These are phyloP conservation scores for Arthroderma sp. DNA, from an alignment of 2,329 filamentous ascomycete species.

Conservation along the genomic window DNA sequence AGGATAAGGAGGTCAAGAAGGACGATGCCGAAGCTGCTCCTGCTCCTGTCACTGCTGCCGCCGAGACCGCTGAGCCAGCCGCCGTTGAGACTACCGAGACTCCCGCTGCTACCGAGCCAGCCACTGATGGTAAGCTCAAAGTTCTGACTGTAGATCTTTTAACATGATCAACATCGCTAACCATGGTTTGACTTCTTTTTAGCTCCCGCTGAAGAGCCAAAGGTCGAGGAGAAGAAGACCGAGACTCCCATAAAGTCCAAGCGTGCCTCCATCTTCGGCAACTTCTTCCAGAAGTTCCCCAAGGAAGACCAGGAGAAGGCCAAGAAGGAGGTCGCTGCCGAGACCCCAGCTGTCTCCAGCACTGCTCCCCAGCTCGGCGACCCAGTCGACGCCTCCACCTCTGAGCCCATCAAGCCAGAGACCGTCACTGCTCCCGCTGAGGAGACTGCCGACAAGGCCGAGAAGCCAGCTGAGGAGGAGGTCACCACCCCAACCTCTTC, in stretches of 20 bases:
- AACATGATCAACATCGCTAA: no score
- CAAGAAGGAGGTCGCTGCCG: conserved; percentile 39
- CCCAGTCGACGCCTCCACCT: conserved; percentile 29
- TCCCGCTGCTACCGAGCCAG: conserved; percentile 30
- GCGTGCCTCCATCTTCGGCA: conserved; percentile 74
- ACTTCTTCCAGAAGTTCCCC: conserved; percentile 58
- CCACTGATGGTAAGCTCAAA: conserved; percentile 21
- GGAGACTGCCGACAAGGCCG: conserved; percentile 20
- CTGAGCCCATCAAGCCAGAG: conserved; percentile 32
- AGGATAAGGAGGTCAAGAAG: conserved; percentile 23
- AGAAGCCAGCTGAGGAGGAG: conserved; percentile 16
- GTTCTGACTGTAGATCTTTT: no score
- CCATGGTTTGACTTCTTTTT: conserved; percentile 15
- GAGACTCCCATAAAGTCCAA: conserved; percentile 50
- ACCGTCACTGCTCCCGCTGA: conserved; percentile 33
- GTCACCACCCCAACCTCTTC: conserved; percentile 22
- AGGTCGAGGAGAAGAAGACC: conserved; percentile 43
- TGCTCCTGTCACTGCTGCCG: conserved; percentile 32
- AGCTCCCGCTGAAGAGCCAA: conserved; percentile 35
- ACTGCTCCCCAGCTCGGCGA: conserved; percentile 40
- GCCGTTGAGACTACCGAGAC: conserved; percentile 21
- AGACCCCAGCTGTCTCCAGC: conserved; percentile 36
- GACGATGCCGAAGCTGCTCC: conserved; percentile 29
- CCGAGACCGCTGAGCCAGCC: conserved; percentile 28
- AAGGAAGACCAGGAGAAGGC: conserved; percentile 33